Percentiles rank a stretch among this genome's conserved stretches.
phyloP scores from a whole-genome alignment of 306 rosid genomes.

The Ormosia emarginata region DNA sequence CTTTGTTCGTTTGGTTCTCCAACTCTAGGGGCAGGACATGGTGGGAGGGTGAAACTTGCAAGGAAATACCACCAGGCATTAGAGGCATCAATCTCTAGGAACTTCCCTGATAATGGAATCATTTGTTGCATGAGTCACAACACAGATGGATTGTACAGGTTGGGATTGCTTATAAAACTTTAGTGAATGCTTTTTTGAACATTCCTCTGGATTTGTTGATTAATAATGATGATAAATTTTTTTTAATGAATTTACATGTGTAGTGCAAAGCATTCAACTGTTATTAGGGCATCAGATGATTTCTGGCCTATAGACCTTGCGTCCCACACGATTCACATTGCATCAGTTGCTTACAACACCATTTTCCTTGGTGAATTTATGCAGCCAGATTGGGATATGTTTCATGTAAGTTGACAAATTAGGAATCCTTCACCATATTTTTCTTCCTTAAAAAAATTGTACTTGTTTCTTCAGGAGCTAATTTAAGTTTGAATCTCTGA shows the following conservation, averaged over 20 bases:
- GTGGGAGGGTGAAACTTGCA: constrained; percentile 82
- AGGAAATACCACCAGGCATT: constrained; percentile 79
- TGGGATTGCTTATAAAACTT: background rate
- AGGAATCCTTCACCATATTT: background rate
- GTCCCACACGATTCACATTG: constrained; percentile 83
- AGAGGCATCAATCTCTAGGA: constrained; percentile 70
- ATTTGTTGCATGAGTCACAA: constrained; percentile 93
- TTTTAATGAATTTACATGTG: background rate
- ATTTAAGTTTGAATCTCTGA: background rate
- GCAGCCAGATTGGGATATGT: constrained; percentile 99
- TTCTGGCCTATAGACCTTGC: constrained; percentile 92
- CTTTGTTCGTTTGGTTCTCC: too few species aligned
- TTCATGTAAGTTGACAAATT: constrained; percentile 55
- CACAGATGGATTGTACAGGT: constrained; percentile 83
- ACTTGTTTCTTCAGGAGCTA: background rate
- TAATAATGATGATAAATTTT: background rate
- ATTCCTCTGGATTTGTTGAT: background rate
- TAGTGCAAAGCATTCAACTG: constrained; percentile 69
- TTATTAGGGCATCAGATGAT: constrained; percentile 88
- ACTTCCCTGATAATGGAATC: constrained; percentile 80
- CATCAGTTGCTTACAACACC: constrained; percentile 85
- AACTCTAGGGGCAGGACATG: constrained; percentile 86
- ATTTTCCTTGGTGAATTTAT: constrained; percentile 85
- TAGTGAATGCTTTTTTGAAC: background rate
- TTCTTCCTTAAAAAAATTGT: background rate